phyloP scores from a whole-genome alignment of 2,329 filamentous ascomycete genomes.

The Talaromyces sp. region DNA sequence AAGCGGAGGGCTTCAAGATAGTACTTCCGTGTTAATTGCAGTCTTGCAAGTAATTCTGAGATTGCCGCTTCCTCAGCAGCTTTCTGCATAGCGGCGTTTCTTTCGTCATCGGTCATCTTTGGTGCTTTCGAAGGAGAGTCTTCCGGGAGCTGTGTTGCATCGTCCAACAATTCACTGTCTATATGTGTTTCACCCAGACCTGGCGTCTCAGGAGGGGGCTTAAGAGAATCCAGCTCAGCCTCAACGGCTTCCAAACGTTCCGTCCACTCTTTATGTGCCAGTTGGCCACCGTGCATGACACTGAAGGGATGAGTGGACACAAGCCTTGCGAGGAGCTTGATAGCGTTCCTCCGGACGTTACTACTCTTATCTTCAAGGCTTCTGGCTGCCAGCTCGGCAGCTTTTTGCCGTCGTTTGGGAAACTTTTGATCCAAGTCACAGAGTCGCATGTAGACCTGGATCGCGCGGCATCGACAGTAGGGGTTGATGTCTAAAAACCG shows the following conservation, averaged over 20 bases:
- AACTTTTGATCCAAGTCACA: conserved; percentile 96
- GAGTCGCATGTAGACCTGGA: conserved; percentile 88
- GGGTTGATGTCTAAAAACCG: conserved; percentile 95
- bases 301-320: conserved; percentile 94
- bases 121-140: conserved; percentile 60
- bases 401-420: conserved; percentile 81
- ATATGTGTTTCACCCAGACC: conserved; percentile 69
- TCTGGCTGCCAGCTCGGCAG: conserved; percentile 77
- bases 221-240: conserved; percentile 70
- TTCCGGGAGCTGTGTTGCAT: conserved; percentile 72
- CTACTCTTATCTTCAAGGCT: conserved; percentile 98
- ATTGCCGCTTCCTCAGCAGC: conserved; percentile 83
- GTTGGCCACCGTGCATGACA: conserved; percentile 80
- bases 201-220: conserved; percentile 68
- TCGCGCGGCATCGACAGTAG: conserved; percentile 83
- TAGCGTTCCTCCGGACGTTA: conserved; percentile 89
- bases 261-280: conserved; percentile 81
- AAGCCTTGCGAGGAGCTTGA: conserved; percentile 81
- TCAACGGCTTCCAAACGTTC: conserved; percentile 76
- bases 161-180: conserved; percentile 74
- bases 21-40: conserved; percentile 83
- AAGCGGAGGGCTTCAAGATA: conserved; percentile 92
- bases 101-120: conserved; percentile 73
- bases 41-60: conserved; percentile 77
- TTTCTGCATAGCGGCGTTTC: conserved; percentile 66